phyloP scores from a whole-genome alignment of 148 eudicot species.

The Selenicereus undatus region DNA sequence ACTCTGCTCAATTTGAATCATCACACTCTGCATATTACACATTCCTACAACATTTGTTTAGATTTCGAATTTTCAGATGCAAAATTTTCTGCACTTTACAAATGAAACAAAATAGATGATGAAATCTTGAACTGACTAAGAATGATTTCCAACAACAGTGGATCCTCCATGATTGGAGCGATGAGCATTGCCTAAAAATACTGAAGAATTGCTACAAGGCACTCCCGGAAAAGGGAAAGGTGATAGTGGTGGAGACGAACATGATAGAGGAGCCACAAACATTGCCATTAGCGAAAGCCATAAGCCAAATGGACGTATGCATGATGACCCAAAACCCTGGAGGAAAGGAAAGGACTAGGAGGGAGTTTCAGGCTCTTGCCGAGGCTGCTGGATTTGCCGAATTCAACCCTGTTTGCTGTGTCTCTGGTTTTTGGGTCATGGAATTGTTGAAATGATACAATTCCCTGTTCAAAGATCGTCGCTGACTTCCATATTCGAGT shows the following conservation, averaged over 20 bases:
- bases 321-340: conserved; percentile 32
- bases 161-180: conserved; percentile 47
- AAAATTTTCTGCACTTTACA: not conserved
- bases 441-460: conserved; percentile 19
- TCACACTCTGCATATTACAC: too few species aligned
- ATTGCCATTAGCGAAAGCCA: conserved; percentile 14
- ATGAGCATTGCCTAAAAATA: conserved; percentile 40
- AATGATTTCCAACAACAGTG: conserved; percentile 19
- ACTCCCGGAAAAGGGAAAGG: conserved; percentile 32
- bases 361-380: conserved; percentile 23
- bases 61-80: not conserved
- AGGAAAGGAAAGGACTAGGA: conserved; percentile 28
- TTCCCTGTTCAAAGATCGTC: too few species aligned
- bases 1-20: too few species aligned
- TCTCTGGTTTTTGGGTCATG: conserved; percentile 32
- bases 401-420: conserved; percentile 6
- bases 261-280: conserved; percentile 28
- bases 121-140: not conserved
- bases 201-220: conserved; percentile 39
- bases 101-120: too few species aligned
- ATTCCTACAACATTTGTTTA: too few species aligned
- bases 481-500: too few species aligned
- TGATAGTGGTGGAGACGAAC: conserved; percentile 34
- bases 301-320: conserved; percentile 21
- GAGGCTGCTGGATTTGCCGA: conserved; percentile 27